A percentile compares a stretch with the other conserved stretches of the same genome.
phyloP scores from a whole-genome alignment of 345 rosid genomes.

The Moricandia moricandioides region DNA sequence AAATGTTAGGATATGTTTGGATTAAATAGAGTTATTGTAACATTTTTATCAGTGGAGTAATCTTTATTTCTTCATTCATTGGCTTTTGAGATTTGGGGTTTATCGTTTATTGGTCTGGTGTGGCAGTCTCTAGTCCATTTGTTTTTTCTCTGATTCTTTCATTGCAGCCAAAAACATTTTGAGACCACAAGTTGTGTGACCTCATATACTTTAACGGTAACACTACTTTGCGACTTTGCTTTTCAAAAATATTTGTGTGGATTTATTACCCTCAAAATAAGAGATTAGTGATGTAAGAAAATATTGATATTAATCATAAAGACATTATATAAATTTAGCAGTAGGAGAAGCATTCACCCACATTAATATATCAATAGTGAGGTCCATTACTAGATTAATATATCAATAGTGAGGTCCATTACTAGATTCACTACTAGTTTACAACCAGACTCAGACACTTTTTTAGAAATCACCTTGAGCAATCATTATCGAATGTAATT shows the following conservation, averaged over 20 bases:
- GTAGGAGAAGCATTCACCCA: not conserved
- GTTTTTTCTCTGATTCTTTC: slow-evolving; percentile 1
- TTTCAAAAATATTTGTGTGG: not conserved
- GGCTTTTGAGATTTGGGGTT: slow-evolving; percentile 49
- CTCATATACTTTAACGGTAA: not conserved
- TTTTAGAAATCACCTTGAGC: not conserved
- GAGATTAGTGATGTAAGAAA: no score
- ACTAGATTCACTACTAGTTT: not conserved
- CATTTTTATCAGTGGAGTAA: slow-evolving; percentile 44
- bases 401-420: not conserved
- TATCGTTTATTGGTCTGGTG: slow-evolving; percentile 17
- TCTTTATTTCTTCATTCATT: slow-evolving; percentile 48
- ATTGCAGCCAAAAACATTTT: slow-evolving; percentile 12
- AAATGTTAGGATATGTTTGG: not conserved
- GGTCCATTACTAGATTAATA: not conserved
- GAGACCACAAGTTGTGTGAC: slow-evolving; percentile 9
- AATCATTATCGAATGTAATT: not conserved
- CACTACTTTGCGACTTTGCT: not conserved
- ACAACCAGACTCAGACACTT: not conserved
- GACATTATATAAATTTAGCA: not conserved
- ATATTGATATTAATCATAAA: not conserved
- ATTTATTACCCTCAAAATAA: no score
- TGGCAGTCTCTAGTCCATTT: slow-evolving; percentile 47
- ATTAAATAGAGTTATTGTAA: slow-evolving; percentile 24
- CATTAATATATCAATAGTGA: not conserved